Evolutionary conservation across 352 stramenopile genomes (phyloP).

Genomic region (Pythium vanterpoolii): DNA sequence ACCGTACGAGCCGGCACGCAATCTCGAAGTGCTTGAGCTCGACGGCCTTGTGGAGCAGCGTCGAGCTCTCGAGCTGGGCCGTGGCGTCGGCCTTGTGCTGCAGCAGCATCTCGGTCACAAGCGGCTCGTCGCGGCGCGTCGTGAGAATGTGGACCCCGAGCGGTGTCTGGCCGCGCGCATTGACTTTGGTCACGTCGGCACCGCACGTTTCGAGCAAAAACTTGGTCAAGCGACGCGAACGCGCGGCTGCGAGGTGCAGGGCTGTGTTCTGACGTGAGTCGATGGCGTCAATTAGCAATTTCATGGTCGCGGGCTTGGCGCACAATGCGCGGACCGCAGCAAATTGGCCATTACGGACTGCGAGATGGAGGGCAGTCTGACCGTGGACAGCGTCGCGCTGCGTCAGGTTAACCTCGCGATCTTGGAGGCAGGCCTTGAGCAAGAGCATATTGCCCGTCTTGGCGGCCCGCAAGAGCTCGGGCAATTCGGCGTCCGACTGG

Average conservation of each 20-base stretch:
- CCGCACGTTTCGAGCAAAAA: slow-evolving; percentile 65
- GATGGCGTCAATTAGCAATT: slow-evolving; percentile 60
- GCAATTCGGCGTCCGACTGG: slow-evolving; percentile 53
- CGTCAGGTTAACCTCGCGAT: slow-evolving; percentile 52
- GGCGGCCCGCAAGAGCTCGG: slow-evolving; percentile 56
- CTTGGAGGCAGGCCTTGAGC: slow-evolving; percentile 51
- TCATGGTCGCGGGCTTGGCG: slow-evolving; percentile 43
- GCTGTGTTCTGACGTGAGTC: slow-evolving; percentile 78
- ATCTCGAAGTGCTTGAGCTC: slow-evolving; percentile 51
- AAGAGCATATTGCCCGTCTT: slow-evolving; percentile 63
- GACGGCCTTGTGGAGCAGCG: slow-evolving; percentile 52
- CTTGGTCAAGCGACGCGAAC: slow-evolving; percentile 82
- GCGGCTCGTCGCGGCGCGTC: slow-evolving; percentile 63
- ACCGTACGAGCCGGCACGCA: slow-evolving; percentile 66
- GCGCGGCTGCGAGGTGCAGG: slow-evolving; percentile 72
- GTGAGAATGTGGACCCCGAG: slow-evolving; percentile 80
- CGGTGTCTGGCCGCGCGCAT: slow-evolving; percentile 69
- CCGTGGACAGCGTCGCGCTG: slow-evolving; percentile 68
- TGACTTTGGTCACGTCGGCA: slow-evolving; percentile 54
- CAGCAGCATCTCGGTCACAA: slow-evolving; percentile 78
- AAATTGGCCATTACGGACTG: slow-evolving; percentile 75
- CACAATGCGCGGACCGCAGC: slow-evolving; percentile 69
- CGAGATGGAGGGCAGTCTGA: slow-evolving; percentile 77
- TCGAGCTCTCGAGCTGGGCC: slow-evolving; percentile 54
- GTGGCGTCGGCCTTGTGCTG: slow-evolving; percentile 78